Base-by-base conservation (phyloP, 768 basidiomycete species). In the Daedalea quercina region DNA sequence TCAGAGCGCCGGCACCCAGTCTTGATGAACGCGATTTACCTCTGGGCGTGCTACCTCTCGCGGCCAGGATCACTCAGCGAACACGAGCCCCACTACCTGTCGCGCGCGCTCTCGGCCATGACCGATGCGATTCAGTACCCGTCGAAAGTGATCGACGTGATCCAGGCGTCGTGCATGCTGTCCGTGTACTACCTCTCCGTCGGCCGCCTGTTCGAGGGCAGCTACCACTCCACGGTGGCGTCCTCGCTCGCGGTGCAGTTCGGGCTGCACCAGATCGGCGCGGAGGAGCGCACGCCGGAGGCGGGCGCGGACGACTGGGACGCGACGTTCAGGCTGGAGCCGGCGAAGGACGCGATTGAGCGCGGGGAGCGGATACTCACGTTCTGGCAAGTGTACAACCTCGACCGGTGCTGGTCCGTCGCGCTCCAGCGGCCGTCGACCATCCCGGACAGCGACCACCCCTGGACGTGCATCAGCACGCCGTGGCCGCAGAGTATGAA, bases 1-100 rank as follows among this genome's bases (percentile, higher is more conserved):
- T 58, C 76, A 44, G 81, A 87, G 53, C 86, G 85, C 51, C 81
- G 81, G 19, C 89, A 91, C 61, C 83, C 89, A 9, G 80, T 77
- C 50, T 76, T 92, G 13, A 80, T 90, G 75, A 87, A 90, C 62
- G 77, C 87, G 55, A 84, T 90, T 62, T 91, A 83, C 64, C 78
- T 90, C 7, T 90, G 88, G 84, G 84, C 87, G 1, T 90, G 87
- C 65, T 87, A 85, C 63, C 76, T 90, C 37, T 87, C 89, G 9
- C 76, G 85, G 20, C 82, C 87, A 7, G 84, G 81, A 35, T 76
- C 80, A 4, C 72, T 90, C 12, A 79, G 79, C 59, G 79, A 82
- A 48, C 84, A 89, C 62, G 87, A 91, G 67, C 75, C 79, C 15
- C 79, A 82, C 56, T 91, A 87, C 62, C 80, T 91, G 52, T 71